phyloP scores from a whole-genome alignment of 345 rosid species.

The Pugionium dolabratum region DNA sequence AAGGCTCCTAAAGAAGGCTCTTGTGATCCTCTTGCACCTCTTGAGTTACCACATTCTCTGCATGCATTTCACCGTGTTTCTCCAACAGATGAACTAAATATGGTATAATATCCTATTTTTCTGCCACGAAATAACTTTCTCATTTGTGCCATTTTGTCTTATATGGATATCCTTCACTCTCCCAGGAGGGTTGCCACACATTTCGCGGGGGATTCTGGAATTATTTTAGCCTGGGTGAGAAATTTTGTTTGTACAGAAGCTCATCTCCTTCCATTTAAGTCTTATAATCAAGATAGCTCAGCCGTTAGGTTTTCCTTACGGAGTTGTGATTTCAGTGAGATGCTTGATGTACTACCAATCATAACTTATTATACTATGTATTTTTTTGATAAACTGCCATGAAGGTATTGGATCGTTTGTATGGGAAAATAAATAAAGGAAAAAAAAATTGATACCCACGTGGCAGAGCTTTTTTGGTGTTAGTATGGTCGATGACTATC shows the following conservation, averaged over 20 bases:
- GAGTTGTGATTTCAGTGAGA: background rate
- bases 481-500: conserved; percentile 11
- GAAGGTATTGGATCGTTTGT: conserved; percentile 3
- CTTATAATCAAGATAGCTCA: background rate
- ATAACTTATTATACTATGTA: background rate
- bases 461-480: conserved; percentile 6
- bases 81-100: conserved; percentile 61
- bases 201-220: conserved; percentile 99
- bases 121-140: background rate
- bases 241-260: background rate
- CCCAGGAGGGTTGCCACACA: conserved; percentile 85
- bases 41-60: conserved; percentile 89
- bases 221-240: conserved; percentile 94
- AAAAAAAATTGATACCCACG: conserved; percentile 3
- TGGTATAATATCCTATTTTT: conserved; percentile 42
- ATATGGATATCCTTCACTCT: conserved; percentile 27
- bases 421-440: background rate
- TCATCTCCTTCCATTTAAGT: conserved; percentile 11
- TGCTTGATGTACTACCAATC: conserved; percentile 16
- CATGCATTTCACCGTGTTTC: conserved; percentile 88
- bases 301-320: background rate
- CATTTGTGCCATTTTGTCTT: background rate
- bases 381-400: background rate
- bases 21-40: conserved; percentile 89
- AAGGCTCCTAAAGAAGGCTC: conserved; percentile 63